Percentiles rank a stretch among this genome's conserved stretches.
These are phyloP conservation scores for Ceratocystis eucalypticola DNA, from an alignment of 2,329 filamentous ascomycete species.

Conservation along the genomic window DNA sequence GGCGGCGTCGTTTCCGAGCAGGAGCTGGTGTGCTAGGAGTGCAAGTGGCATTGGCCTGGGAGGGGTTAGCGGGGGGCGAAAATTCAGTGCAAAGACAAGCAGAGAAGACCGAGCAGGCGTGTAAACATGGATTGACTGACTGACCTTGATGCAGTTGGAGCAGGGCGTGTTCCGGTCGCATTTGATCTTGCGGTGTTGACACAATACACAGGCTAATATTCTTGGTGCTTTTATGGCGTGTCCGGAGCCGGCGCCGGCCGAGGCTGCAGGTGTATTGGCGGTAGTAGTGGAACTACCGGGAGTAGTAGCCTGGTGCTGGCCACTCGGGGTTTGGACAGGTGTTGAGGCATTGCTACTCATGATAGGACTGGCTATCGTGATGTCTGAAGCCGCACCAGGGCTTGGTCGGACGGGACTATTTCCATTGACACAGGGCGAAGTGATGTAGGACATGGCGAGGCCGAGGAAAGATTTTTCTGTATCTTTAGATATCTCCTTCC, in stretches of 20 bases:
- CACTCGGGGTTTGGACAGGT: slow-evolving; percentile 10
- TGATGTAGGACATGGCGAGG: slow-evolving; percentile 5
- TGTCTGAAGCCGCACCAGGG: slow-evolving; percentile 8
- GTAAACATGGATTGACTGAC: slow-evolving; percentile 9
- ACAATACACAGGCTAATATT: slow-evolving; percentile 42
- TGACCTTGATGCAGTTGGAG: slow-evolving; percentile 46
- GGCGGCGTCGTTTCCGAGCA: slow-evolving; percentile 43
- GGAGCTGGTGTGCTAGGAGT: slow-evolving; percentile 47
- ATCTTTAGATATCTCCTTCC: too few relatives aligned
- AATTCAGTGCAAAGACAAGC: neutral
- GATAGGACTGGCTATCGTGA: slow-evolving; percentile 10
- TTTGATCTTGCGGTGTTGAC: slow-evolving; percentile 50
- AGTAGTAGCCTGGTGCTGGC: slow-evolving; percentile 9
- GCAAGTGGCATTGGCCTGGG: slow-evolving; percentile 42
- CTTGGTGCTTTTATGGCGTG: slow-evolving; percentile 29
- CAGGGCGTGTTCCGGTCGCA: slow-evolving; percentile 47
- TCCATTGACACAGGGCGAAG: slow-evolving; percentile 9
- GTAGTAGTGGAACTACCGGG: slow-evolving; percentile 17
- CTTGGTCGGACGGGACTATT: slow-evolving; percentile 12
- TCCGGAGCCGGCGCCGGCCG: neutral
- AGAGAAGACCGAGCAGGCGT: neutral
- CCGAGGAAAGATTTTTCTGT: neutral
- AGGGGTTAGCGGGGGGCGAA: slow-evolving; percentile 6
- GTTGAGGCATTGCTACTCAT: slow-evolving; percentile 10
- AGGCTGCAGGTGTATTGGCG: slow-evolving; percentile 19